Evolutionary conservation across 306 rosid genomes (phyloP), one percentile per base, ranked within the genome.

Genomic region (Citrullus amarus): DNA sequence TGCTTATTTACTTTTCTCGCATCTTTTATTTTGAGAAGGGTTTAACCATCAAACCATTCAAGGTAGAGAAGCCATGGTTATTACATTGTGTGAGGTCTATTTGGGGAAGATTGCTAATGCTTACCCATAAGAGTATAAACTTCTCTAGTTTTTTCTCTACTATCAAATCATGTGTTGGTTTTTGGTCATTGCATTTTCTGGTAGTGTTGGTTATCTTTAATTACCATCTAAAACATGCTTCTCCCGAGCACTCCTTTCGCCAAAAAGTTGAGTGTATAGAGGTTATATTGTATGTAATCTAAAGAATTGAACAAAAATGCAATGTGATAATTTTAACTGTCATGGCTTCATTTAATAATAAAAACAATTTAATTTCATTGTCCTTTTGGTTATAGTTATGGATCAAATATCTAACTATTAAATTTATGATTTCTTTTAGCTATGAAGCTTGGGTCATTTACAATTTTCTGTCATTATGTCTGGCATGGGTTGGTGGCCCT

Each of bases 401-500:
- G 79, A 60, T 28, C 50, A 11, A 59, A 32, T 43, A 55, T 72
- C 34, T 61, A 20, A 48, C 62, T 14, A 30, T 66, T 9, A 18
- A 12, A 43, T 6, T 81, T 70, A 51, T 80, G 83, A 62, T 62
- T 63, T 81, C 63, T 85, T 83, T 86, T 90, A 94, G 98, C 82
- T 94, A 94, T 80, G 98, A 94, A 90, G 96, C 98, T 32, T 94
- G 97, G 96, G 97, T 94, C 86, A 94, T 94, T 76, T 94, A 94
- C 81, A 92, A 94, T 82, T 94, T 94, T 79, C 82, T 94, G 34
- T 92, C 98, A 11, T 83, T 94, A 32, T 94, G 98, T 84, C 88
- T 94, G 82, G 97, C 95, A 77, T 94, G 98, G 98, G 98, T 94
- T 83, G 98, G 97, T 84, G 98, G 98, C 68, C 98, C 98, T 71